A percentile compares a stretch with the other conserved stretches of the same genome.
Evolutionary conservation across 352 stramenopile species (phyloP).

Genomic region (Elongisporangium undulatum): DNA sequence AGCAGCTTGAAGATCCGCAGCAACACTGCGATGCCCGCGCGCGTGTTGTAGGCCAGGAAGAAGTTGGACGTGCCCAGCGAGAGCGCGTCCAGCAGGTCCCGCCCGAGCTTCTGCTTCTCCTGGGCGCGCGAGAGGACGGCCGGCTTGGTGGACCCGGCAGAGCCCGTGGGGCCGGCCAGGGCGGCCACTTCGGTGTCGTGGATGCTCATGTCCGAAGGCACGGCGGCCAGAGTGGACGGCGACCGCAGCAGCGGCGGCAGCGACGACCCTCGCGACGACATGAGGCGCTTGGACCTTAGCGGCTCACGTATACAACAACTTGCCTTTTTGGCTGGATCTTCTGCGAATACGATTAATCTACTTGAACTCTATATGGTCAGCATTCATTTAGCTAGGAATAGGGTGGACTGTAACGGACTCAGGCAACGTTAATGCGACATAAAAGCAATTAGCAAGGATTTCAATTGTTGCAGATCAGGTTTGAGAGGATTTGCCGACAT

Average conservation of each 20-base stretch:
- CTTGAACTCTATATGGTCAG: not conserved
- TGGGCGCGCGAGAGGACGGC: slow-evolving; percentile 1
- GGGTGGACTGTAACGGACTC: not conserved
- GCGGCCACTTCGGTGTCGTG: not conserved
- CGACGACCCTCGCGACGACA: not conserved
- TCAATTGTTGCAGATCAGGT: not conserved
- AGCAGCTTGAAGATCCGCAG: slow-evolving; percentile 68
- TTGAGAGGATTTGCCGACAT: not conserved
- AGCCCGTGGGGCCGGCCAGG: not conserved
- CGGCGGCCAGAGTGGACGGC: not conserved
- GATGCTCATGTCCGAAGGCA: not conserved
- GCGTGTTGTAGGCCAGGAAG: slow-evolving; percentile 84
- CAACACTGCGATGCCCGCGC: slow-evolving; percentile 68
- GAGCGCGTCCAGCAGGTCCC: slow-evolving; percentile 65
- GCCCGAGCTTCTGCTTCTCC: slow-evolving; percentile 31
- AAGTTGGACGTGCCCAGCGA: slow-evolving; percentile 81
- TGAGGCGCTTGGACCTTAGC: not conserved
- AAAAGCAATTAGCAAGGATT: not conserved
- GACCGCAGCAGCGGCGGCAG: not conserved
- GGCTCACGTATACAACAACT: not conserved
- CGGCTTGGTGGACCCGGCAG: not conserved
- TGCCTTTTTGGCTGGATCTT: not conserved
- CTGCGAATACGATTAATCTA: not conserved
- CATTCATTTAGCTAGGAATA: no score
- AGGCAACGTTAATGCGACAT: not conserved